phyloP scores from a whole-genome alignment of 805 yeast species.

The Candida ficus region DNA sequence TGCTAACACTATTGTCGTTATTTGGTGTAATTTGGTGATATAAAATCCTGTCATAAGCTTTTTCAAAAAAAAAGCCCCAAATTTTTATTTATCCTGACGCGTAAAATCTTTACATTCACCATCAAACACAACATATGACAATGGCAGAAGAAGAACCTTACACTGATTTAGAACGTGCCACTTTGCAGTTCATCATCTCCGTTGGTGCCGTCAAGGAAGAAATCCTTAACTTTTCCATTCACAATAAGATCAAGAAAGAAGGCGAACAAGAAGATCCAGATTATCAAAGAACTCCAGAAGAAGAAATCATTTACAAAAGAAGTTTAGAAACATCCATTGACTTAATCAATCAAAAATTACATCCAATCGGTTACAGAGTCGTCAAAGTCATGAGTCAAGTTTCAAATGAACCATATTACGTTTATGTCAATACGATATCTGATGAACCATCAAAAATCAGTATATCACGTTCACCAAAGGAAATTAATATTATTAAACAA shows the following conservation, averaged over 20 bases:
- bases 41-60: too few relatives aligned
- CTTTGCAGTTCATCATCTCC: conserved; percentile 30
- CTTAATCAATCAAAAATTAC: conserved; percentile 21
- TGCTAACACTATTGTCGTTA: too few relatives aligned
- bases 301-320: conserved; percentile 4
- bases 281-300: neutral
- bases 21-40: too few relatives aligned
- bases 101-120: too few relatives aligned
- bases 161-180: conserved; percentile 15
- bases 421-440: conserved; percentile 30
- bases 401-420: conserved; percentile 28
- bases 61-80: too few relatives aligned
- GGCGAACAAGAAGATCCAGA: conserved; percentile 5
- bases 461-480: conserved; percentile 32
- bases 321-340: conserved; percentile 19
- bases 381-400: conserved; percentile 32
- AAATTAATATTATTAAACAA: conserved; percentile 36
- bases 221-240: neutral
- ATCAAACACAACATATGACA: neutral
- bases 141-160: conserved; percentile 1
- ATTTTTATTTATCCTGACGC: too few relatives aligned
- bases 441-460: conserved; percentile 33
- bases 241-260: conserved; percentile 4
- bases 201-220: conserved; percentile 20
- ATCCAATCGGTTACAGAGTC: conserved; percentile 34